Evolutionary conservation across 2,329 filamentous ascomycete genomes (phyloP), one percentile per base, ranked within the genome.

Genomic region (Mycocentrospora acerina): DNA sequence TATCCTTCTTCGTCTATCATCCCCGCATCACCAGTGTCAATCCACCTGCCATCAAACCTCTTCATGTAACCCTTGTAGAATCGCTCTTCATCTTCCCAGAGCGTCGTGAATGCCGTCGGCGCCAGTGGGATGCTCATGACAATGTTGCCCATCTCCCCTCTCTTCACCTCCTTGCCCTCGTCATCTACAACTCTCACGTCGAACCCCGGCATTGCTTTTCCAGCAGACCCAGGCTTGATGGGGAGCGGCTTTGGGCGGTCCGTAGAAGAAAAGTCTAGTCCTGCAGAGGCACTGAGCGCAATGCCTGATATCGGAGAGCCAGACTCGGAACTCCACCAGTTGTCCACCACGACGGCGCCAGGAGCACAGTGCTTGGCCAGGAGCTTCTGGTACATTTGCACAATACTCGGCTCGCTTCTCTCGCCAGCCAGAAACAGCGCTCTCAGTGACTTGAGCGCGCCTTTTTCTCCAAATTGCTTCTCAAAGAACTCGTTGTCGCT

Each of bases 21-120:
- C 0, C 91, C 90, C 1, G 89, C 86, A 62, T 97, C 90, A 2
- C 90, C 91, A 0, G 90, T 96, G 61, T 97, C 90, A 29, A 96
- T 69, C 88, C 88, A 96, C 53, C 79, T 79, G 0, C 89, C 88
- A 5, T 79, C 57, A 59, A 96, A 97, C 11, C 90, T 76, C 66
- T 86, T 86, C 50, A 95, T 69, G 57, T 96, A 97, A 2, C 89
- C 82, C 47, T 80, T 83, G 66, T 90, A 94, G 63, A 95, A 95
- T 24, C 90, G 75, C 46, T 88, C 85, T 30, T 90, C 86, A 46
- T 96, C 90, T 35, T 85, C 73, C 86, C 90, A 96, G 2, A 96
- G 73, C 1, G 84, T 90, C 1, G 88, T 85, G 57, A 96, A 90
- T 0, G 85, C 90, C 0, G 89, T 93, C 0, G 90, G 91, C 0